Conservation (phyloP, 1,284 basidiomycete genomes). For the Puccinia hordei region DNA sequence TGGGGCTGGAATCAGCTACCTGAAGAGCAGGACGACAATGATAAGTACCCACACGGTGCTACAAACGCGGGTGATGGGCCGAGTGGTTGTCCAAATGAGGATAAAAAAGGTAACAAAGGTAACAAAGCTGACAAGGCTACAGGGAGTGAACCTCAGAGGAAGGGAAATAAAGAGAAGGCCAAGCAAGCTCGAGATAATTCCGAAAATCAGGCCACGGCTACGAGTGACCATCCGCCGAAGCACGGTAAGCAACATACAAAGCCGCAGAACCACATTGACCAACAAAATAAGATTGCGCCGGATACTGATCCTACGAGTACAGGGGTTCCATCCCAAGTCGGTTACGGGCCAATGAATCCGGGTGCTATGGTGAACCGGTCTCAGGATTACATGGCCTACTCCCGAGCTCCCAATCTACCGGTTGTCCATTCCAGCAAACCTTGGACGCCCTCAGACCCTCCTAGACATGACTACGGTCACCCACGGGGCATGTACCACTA, state of each 20-base stretch:
- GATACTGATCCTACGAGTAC: neutral
- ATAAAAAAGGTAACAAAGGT: conserved; percentile 15
- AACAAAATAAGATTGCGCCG: neutral
- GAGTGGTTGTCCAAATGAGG: neutral
- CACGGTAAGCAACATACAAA: neutral
- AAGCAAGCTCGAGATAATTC: conserved; percentile 11
- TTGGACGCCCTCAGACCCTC: conserved; percentile 12
- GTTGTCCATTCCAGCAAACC: neutral
- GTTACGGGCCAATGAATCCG: neutral
- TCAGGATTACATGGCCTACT: neutral
- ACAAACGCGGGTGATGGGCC: neutral
- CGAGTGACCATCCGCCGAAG: neutral
- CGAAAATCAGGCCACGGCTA: neutral
- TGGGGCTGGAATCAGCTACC: neutral
- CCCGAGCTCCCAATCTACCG: neutral
- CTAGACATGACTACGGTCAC: neutral
- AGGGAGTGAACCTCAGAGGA: conserved; percentile 6
- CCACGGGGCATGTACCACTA: conserved; percentile 12
- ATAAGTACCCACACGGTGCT: too few species aligned
- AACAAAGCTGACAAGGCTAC: conserved; percentile 17
- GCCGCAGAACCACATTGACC: neutral
- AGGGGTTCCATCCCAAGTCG: neutral
- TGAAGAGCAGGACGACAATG: neutral
- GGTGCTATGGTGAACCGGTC: neutral
- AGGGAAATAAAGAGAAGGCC: conserved; percentile 9